Base-by-base conservation (phyloP, 768 basidiomycete species). In the Amanita brunnescens region DNA sequence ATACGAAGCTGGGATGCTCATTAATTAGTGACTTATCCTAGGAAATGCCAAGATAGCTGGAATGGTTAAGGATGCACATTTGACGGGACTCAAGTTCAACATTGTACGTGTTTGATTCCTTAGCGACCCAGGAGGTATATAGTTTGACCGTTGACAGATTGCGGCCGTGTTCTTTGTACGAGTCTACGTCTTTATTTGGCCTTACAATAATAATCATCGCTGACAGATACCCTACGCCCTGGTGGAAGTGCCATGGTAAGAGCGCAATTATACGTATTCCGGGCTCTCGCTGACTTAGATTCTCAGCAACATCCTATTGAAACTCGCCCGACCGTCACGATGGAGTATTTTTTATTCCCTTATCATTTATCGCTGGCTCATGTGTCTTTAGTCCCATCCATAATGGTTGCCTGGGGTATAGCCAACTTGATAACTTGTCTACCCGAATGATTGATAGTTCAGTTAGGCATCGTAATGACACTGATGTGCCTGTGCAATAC, bases 241-340 rank as follows among this genome's bases (percentile, higher is more conserved):
- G 10, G 59, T 58, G 2, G 63, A 64, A 44, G 59, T 64, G 2
- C 63, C 63, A 30, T 62, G 62, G 63, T 64, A 51, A 21, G 62
- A n/a, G 38, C 7, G 38, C 13, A 30, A 30, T 50, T 23, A 20
- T 29, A 24, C 13, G 16, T 37, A n/a, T n/a, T n/a, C n/a, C n/a
- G n/a, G 18, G 6, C 29, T 10, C 32, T 8, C 26, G 8, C 14
- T 43, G 30, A 45, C 39, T 35, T 29, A 9, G 35, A 12, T 21
- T 32, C 21, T 3, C 37, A 64, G 63, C 30, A 63, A 64, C 32
- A 59, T 64, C 18, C 40, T 53, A n/a, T 42, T 64, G 38, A 63
- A 64, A 55, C 53, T 64, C 6, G 43, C 59, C 47, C 53, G 62
- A 5, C 63, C 63, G 1, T 63, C 62, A 14, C 54, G 56, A 47